Percentiles rank a stretch among this genome's conserved stretches.
These are phyloP conservation scores for Drechslera avenae DNA, from an alignment of 2,329 filamentous ascomycete genomes.

Conservation along the genomic window DNA sequence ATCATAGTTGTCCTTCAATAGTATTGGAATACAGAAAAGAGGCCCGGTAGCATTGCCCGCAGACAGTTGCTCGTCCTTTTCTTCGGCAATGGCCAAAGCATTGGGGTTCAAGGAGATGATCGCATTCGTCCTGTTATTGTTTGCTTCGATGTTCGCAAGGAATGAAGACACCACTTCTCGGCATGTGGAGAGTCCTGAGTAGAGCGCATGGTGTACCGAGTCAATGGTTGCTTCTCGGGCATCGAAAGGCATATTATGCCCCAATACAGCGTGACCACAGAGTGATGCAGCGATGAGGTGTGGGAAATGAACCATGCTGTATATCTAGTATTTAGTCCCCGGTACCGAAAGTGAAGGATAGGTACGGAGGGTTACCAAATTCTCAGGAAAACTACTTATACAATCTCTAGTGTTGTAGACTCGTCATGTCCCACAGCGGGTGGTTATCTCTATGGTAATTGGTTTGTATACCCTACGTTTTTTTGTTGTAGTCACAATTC, in stretches of 20 bases:
- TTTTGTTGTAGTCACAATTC: conserved; percentile 12
- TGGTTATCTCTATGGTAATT: conserved; percentile 8
- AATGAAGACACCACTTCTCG: conserved; percentile 61
- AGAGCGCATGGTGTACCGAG: conserved; percentile 61
- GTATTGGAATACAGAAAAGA: conserved; percentile 65
- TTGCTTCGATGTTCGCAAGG: conserved; percentile 61
- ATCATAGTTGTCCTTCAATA: conserved; percentile 70
- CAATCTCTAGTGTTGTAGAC: neutral
- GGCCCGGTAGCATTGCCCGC: conserved; percentile 57
- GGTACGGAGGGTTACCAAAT: neutral
- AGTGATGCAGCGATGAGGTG: conserved; percentile 5
- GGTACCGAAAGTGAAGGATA: neutral
- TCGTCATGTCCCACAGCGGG: conserved; percentile 5
- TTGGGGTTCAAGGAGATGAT: conserved; percentile 60
- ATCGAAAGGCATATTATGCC: conserved; percentile 53
- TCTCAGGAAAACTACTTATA: conserved; percentile 4
- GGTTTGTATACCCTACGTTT: neutral
- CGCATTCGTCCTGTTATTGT: conserved; percentile 64
- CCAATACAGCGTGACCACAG: conserved; percentile 9
- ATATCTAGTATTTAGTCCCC: neutral
- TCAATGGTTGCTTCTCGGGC: conserved; percentile 64
- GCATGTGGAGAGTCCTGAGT: conserved; percentile 59
- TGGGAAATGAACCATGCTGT: conserved; percentile 14
- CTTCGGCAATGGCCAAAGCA: conserved; percentile 56
- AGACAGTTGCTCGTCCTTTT: conserved; percentile 55